Percentiles rank a stretch among this genome's conserved stretches.
Conservation (phyloP, 2,329 filamentous ascomycete genomes). For the Nigrospora osmanthi region DNA sequence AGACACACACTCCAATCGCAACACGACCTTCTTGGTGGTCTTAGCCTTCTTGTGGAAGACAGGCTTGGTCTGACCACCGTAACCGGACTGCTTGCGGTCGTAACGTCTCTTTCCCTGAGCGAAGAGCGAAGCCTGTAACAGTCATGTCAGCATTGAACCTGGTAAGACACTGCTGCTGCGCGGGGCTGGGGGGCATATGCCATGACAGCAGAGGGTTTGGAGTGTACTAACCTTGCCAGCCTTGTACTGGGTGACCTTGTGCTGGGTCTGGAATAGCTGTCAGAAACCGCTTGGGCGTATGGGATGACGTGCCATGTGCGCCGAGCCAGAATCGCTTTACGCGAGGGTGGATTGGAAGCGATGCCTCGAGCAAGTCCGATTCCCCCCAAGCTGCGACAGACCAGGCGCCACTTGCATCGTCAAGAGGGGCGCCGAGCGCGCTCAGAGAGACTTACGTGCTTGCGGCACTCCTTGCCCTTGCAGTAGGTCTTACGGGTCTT, state of each 20-base stretch:
- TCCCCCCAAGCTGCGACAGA: no score
- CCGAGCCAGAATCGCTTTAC: no score
- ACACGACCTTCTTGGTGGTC: conserved; percentile 99
- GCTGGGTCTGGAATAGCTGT: conserved; percentile 46
- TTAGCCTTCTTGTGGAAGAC: conserved; percentile 99
- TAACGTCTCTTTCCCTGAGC: conserved; percentile 99
- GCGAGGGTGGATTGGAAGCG: no score
- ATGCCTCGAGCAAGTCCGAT: no score
- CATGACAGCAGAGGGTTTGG: conserved; percentile 18
- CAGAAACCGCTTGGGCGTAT: no score
- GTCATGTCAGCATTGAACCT: conserved; percentile 67
- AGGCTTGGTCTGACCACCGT: conserved; percentile 99
- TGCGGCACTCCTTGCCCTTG: conserved; percentile 91
- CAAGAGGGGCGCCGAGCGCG: no score
- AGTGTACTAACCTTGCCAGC: conserved; percentile 66
- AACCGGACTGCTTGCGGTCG: conserved; percentile 98
- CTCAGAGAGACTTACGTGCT: conserved; percentile 42
- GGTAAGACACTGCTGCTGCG: conserved; percentile 99
- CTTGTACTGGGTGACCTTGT: conserved; percentile 97
- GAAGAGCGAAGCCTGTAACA: conserved; percentile 73
- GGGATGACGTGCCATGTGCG: no score
- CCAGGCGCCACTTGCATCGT: no score
- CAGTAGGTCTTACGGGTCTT: conserved; percentile 97
- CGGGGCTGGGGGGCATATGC: conserved; percentile 92
- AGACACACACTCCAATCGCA: conserved; percentile 92